phyloP scores from a whole-genome alignment of 225 moss, liverwort and hornwort species.

The Lunularia cruciata region DNA sequence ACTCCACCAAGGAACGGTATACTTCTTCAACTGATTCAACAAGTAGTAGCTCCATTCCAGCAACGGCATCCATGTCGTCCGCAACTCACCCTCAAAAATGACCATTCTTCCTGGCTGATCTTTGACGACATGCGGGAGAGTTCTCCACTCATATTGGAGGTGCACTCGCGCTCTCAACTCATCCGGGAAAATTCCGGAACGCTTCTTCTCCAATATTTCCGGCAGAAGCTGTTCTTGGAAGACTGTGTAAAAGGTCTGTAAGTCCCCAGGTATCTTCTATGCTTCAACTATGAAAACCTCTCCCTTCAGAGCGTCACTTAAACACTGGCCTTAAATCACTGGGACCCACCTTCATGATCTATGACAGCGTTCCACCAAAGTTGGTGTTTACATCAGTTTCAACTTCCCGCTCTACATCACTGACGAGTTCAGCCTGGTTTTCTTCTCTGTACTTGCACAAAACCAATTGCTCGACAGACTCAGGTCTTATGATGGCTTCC shows the following conservation, averaged over 20 bases:
- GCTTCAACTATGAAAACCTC: too few species aligned
- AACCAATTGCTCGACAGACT: neutral
- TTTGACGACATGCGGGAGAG: neutral
- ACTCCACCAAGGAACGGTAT: neutral
- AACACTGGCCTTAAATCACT: too few species aligned
- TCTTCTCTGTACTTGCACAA: neutral
- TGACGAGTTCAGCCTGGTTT: neutral
- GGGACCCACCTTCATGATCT: too few species aligned
- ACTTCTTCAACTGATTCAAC: neutral
- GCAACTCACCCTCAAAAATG: neutral
- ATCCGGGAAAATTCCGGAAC: too few species aligned
- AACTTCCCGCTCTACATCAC: neutral
- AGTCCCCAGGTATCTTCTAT: too few species aligned
- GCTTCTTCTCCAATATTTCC: neutral
- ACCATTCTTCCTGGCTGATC: neutral
- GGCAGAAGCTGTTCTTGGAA: neutral
- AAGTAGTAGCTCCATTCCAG: neutral
- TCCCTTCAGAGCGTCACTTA: too few species aligned
- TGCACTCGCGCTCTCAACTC: neutral
- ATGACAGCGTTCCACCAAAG: neutral
- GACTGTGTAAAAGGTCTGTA: too few species aligned
- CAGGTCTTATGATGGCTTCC: constrained; percentile 2
- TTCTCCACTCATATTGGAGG: neutral
- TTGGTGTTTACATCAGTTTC: neutral
- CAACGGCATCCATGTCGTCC: neutral